Base-by-base conservation (phyloP, 768 basidiomycete species). In the Tylopilus sp. region DNA sequence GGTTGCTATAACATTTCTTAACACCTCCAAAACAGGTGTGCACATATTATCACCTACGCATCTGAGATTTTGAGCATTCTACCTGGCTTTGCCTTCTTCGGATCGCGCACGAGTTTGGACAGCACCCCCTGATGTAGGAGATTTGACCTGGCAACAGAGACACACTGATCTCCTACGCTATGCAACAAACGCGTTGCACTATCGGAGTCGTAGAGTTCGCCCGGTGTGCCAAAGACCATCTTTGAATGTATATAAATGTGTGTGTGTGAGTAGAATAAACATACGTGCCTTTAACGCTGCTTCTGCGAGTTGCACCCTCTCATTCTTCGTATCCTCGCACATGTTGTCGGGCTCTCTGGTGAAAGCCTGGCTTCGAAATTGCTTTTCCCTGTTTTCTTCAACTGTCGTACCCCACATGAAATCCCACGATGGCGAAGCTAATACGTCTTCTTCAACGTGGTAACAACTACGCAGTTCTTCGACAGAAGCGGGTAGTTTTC, bases 141-240 rank as follows among this genome's bases (percentile, higher is more conserved):
- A 44, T 80, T 79, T 37, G 77, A 75, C 25, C 79, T 82, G 8
- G 86, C 89, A 31, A 63, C 58, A 14, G 76, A 75, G 16, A 89
- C 78, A n/a, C 67, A 60, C 37, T 78, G 72, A 25, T 88, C 78
- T 17, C 85, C 87, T 21, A 77, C 74, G 45, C 72, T 73, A 38
- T 74, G 77, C 16, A 94, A 75, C 40, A 93, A 63, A 3, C 67
- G 61, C 0, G 85, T 75, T 1, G 82, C 91, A 19, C 61, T 62
- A n/a, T 82, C 78, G 3, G 80, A 67, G 50, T 87, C 76, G 63
- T 92, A 94, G 21, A 70, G 71, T 53, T 89, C 90, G 55, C 76
- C 74, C 2, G 89, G 84, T 1, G 85, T 85, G 13, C 87, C 85
- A 46, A 93, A 76, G 6, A 80, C 79, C 86, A 93, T 89, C 92